Conservation (phyloP, 2,329 filamentous ascomycete species). For the Fusarium floridanum region DNA sequence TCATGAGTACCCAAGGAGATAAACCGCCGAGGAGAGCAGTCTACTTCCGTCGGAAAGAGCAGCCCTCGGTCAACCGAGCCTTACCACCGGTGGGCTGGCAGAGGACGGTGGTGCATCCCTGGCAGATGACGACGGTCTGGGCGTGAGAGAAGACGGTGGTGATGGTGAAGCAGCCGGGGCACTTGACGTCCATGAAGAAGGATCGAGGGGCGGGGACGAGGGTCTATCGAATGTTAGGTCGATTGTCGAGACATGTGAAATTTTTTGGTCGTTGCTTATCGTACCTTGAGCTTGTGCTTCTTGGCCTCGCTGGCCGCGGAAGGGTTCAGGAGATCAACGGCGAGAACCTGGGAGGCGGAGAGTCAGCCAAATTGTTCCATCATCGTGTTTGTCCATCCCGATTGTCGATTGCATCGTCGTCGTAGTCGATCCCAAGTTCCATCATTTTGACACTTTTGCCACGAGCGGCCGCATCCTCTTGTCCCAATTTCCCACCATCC, state of each 20-base stretch:
- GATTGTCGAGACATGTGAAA: slow-evolving; percentile 25
- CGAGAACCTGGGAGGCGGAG: slow-evolving; percentile 84
- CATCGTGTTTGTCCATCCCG: slow-evolving; percentile 25
- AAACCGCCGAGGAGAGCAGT: slow-evolving; percentile 63
- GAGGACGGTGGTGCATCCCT: slow-evolving; percentile 98
- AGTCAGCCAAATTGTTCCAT: slow-evolving; percentile 61
- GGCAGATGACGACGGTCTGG: slow-evolving; percentile 99
- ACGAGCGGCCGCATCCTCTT: slow-evolving; percentile 19
- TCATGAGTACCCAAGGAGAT: slow-evolving; percentile 63
- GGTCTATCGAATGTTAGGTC: slow-evolving; percentile 67
- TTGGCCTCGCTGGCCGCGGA: slow-evolving; percentile 96
- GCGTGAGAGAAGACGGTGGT: slow-evolving; percentile 99
- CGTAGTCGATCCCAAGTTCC: slow-evolving; percentile 30
- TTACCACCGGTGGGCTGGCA: slow-evolving; percentile 99
- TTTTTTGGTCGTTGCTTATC: slow-evolving; percentile 34
- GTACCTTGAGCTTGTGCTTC: slow-evolving; percentile 99
- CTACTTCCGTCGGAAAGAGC: slow-evolving; percentile 99
- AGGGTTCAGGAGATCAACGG: slow-evolving; percentile 99
- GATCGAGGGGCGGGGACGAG: slow-evolving; percentile 97
- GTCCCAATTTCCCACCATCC: slow-evolving; percentile 36
- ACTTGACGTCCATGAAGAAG: slow-evolving; percentile 99
- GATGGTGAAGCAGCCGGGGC: slow-evolving; percentile 99
- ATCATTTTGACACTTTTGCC: slow-evolving; percentile 36
- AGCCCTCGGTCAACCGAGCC: slow-evolving; percentile 98
- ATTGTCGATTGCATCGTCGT: slow-evolving; percentile 21